phyloP scores from a whole-genome alignment of 1,284 basidiomycete species.

The Moesziomyces parantarcticus region DNA sequence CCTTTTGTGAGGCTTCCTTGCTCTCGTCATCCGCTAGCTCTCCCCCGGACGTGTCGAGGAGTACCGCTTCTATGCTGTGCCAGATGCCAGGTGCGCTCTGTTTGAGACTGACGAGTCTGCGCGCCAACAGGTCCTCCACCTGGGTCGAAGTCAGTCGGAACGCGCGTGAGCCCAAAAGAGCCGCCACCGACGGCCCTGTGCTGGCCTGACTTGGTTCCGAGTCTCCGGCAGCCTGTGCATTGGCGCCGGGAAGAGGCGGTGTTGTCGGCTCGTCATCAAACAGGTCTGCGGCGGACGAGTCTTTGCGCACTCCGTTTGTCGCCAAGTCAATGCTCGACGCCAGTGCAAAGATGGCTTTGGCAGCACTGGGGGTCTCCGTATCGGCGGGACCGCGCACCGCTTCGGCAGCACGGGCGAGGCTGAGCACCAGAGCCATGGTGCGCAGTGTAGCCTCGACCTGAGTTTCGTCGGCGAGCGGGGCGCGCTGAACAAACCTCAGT shows the following conservation, averaged over 20 bases:
- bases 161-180: background rate
- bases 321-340: no score
- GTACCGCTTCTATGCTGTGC: background rate
- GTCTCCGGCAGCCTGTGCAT: background rate
- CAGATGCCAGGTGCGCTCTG: background rate
- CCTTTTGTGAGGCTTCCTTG: background rate
- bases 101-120: background rate
- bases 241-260: constrained; percentile 13
- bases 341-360: no score
- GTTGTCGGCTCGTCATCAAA: constrained; percentile 37
- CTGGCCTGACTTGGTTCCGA: background rate
- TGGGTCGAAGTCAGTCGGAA: background rate
- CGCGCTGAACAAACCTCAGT: constrained; percentile 9
- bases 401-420: constrained; percentile 6
- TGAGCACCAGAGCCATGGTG: constrained; percentile 6
- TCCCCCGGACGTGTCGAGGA: background rate
- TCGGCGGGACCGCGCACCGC: background rate
- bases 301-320: background rate
- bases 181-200: background rate
- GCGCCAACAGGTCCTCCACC: background rate
- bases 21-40: background rate
- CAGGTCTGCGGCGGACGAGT: constrained; percentile 10
- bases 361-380: no score
- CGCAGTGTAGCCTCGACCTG: constrained; percentile 10
- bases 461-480: constrained; percentile 13